Evolutionary conservation across 371 early-diverging fungal genomes (phyloP), one percentile per base, ranked within the genome.

Genomic region (Apophysomyces sp.): DNA sequence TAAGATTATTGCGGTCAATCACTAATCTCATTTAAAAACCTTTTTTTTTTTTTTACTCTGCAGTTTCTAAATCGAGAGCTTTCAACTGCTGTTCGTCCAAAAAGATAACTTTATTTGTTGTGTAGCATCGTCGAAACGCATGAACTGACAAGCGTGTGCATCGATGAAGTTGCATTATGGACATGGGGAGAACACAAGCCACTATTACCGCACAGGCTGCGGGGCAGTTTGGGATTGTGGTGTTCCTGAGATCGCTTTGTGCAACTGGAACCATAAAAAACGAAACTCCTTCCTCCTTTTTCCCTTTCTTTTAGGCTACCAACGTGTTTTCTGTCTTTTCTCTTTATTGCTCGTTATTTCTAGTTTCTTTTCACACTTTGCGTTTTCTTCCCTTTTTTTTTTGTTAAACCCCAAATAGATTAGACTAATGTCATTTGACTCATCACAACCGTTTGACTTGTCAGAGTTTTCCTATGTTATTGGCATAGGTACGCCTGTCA

Each of bases 401-500:
- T 41, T 39, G 6, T 40, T 28, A 55, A 55, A 55, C 36, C n/a
- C n/a, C 13, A 21, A 34, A 26, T 36, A 60, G 36, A 34, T 41
- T 29, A 41, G 34, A 34, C 34, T 34, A 44, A 44, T 44, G 49
- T 44, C 49, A 21, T 44, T 44, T 21, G 41, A 41, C 16, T 26
- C 44, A 41, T 18, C 62, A 44, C 60, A 53, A 28, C n/a, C 73
- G 15, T 78, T 78, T 66, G 79, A 78, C 57, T 64, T 76, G 15
- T 62, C 67, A 15, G 79, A 78, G 41, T 78, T 73, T 58, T 75
- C 79, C 12, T 78, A 78, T 60, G 79, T 78, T 27, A 78, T 78
- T 65, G 79, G 79, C 62, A 78, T 78, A 61, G 79, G 79, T 76
- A 73, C n/a, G n/a, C n/a, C n/a, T n/a, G n/a, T n/a, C n/a, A n/a